Evolutionary conservation across 2,329 filamentous ascomycete species (phyloP).

Genomic region (Pseudodiploospora longispora): DNA sequence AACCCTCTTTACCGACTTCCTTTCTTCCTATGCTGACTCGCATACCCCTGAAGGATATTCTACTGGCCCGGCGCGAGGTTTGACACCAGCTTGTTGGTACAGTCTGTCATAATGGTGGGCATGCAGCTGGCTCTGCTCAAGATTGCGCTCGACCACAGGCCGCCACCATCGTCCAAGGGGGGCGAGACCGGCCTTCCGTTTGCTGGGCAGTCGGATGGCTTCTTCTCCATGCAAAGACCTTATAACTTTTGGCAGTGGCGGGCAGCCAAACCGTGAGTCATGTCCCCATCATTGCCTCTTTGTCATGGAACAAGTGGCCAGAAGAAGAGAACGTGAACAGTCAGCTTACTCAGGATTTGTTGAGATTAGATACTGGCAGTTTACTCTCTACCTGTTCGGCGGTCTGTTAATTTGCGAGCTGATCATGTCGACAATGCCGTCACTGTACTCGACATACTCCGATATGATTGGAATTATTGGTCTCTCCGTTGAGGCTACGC

Average conservation of each 20-base stretch:
- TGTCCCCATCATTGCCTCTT: neutral
- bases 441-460: conserved; percentile 59
- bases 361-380: conserved; percentile 62
- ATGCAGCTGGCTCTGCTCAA: conserved; percentile 58
- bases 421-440: conserved; percentile 50
- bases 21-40: conserved; percentile 11
- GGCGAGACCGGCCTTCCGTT: conserved; percentile 57
- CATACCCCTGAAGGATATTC: conserved; percentile 44
- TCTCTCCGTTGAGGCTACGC: conserved; percentile 69
- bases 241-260: conserved; percentile 82
- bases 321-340: neutral
- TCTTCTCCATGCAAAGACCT: conserved; percentile 43
- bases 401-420: conserved; percentile 56
- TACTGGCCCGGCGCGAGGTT: conserved; percentile 62
- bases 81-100: conserved; percentile 54
- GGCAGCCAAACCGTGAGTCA: conserved; percentile 54
- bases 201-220: conserved; percentile 37
- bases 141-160: conserved; percentile 61
- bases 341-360: conserved; percentile 3
- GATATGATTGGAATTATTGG: conserved; percentile 64
- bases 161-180: conserved; percentile 49
- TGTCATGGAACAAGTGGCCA: neutral
- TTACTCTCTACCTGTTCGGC: conserved; percentile 59
- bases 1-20: neutral
- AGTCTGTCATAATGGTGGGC: conserved; percentile 57